Evolutionary conservation across 495 filamentous ascomycete species (phyloP).

Genomic region (Penicillium bovifimosum): DNA sequence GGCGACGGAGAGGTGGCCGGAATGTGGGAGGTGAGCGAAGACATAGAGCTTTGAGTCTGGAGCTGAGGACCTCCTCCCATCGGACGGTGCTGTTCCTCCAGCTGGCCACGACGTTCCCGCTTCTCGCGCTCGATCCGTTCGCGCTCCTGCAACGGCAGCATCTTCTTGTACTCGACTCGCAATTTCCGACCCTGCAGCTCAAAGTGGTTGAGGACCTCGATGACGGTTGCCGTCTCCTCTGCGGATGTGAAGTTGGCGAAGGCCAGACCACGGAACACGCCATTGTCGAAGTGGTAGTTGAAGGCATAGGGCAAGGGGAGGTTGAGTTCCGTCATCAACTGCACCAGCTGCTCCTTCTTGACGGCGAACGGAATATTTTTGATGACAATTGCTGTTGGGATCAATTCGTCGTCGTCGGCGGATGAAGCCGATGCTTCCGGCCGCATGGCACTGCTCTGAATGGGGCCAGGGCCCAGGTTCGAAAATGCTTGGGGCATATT

Average conservation of each 20-base stretch:
- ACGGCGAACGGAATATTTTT: conserved; percentile 99
- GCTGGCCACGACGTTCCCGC: conserved; percentile 88
- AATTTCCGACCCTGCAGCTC: conserved; percentile 92
- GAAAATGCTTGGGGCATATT: conserved; percentile 49
- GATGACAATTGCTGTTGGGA: conserved; percentile 97
- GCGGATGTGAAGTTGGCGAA: conserved; percentile 98
- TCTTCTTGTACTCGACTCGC: conserved; percentile 98
- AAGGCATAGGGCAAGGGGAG: conserved; percentile 95
- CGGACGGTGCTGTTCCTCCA: conserved; percentile 92
- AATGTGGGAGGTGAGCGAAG: conserved; percentile 69
- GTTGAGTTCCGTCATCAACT: conserved; percentile 85
- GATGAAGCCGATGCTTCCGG: conserved; percentile 44
- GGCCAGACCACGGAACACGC: conserved; percentile 90
- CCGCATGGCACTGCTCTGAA: conserved; percentile 50
- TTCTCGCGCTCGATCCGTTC: conserved; percentile 97
- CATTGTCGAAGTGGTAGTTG: conserved; percentile 99
- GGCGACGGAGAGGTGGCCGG: conserved; percentile 70
- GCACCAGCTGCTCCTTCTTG: conserved; percentile 90
- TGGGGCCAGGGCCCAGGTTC: conserved; percentile 47
- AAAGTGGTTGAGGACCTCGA: conserved; percentile 86
- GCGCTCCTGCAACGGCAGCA: conserved; percentile 89
- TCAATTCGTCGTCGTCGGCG: conserved; percentile 74
- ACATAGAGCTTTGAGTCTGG: conserved; percentile 78
- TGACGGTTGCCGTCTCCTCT: conserved; percentile 86
- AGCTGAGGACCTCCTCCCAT: conserved; percentile 54